These are phyloP conservation scores for Aureobasidium melanogenum DNA, from an alignment of 2,329 filamentous ascomycete genomes.

Conservation along the genomic window DNA sequence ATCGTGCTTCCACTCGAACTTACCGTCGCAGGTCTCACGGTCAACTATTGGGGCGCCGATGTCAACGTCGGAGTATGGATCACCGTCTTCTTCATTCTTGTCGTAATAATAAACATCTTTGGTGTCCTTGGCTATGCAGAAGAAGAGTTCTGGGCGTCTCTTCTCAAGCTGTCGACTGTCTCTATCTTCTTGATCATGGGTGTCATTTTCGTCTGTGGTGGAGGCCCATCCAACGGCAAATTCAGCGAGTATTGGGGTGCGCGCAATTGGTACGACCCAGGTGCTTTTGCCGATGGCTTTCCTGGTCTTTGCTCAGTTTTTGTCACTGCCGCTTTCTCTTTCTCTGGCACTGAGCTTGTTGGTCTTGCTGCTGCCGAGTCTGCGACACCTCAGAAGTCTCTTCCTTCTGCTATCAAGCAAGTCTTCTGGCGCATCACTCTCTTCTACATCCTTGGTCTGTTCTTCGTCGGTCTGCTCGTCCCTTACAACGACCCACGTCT, in stretches of 20 bases:
- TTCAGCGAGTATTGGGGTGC: slow-evolving; percentile 37
- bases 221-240: slow-evolving; percentile 40
- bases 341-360: slow-evolving; percentile 66
- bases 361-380: slow-evolving; percentile 71
- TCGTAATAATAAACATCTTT: slow-evolving; percentile 76
- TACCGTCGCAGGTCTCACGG: slow-evolving; percentile 75
- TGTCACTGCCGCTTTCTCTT: slow-evolving; percentile 68
- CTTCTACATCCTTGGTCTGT: slow-evolving; percentile 80
- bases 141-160: slow-evolving; percentile 81
- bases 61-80: slow-evolving; percentile 70
- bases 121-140: slow-evolving; percentile 85
- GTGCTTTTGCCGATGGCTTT: slow-evolving; percentile 75
- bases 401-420: slow-evolving; percentile 83
- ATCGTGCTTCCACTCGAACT: slow-evolving; percentile 76
- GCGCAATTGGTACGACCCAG: slow-evolving; percentile 66
- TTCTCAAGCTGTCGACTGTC: slow-evolving; percentile 77
- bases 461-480: slow-evolving; percentile 73
- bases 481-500: slow-evolving; percentile 61
- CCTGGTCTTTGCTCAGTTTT: slow-evolving; percentile 71
- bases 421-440: slow-evolving; percentile 79
- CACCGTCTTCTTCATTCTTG: slow-evolving; percentile 68
- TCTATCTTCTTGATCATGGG: slow-evolving; percentile 85
- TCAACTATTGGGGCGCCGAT: slow-evolving; percentile 59
- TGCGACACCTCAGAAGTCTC: slow-evolving; percentile 67
- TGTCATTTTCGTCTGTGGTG: slow-evolving; percentile 76